phyloP scores from a whole-genome alignment of 768 basidiomycete species.

The Chalciporus piperatus region DNA sequence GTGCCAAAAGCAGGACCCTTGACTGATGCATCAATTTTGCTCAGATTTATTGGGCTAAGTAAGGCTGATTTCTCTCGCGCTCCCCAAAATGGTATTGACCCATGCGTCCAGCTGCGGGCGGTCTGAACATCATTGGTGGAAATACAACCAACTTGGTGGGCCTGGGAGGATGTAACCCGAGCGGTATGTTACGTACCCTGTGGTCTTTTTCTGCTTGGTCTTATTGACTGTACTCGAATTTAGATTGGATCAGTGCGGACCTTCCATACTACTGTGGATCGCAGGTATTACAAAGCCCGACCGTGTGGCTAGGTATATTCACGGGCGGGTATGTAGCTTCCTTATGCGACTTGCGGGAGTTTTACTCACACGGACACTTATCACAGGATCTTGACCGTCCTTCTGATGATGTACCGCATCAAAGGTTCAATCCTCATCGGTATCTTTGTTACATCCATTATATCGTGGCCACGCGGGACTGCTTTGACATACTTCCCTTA shows the following conservation, averaged over 20 bases:
- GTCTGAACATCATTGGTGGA: conserved; percentile 76
- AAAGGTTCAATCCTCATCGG: conserved; percentile 82
- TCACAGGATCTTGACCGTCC: conserved; percentile 64
- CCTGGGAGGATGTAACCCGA: conserved; percentile 68
- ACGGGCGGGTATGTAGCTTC: conserved; percentile 63
- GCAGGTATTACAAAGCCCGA: conserved; percentile 68
- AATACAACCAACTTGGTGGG: conserved; percentile 67
- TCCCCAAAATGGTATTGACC: neutral
- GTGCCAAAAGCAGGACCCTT: neutral
- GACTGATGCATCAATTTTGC: conserved; percentile 13
- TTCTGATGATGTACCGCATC: conserved; percentile 82
- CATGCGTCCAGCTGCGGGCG: conserved; percentile 48
- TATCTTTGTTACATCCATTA: conserved; percentile 79
- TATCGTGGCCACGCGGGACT: conserved; percentile 86
- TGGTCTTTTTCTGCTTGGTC: conserved; percentile 6
- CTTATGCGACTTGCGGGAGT: neutral
- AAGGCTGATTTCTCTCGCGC: conserved; percentile 14
- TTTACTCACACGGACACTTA: conserved; percentile 1
- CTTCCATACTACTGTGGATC: conserved; percentile 60
- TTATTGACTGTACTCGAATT: neutral
- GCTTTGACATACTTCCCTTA: conserved; percentile 81
- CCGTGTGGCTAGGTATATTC: conserved; percentile 88
- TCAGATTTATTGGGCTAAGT: conserved; percentile 75
- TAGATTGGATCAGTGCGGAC: conserved; percentile 42
- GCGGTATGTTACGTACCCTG: conserved; percentile 32